Conservation (phyloP, 768 basidiomycete genomes). For the Mycena latifolia region DNA sequence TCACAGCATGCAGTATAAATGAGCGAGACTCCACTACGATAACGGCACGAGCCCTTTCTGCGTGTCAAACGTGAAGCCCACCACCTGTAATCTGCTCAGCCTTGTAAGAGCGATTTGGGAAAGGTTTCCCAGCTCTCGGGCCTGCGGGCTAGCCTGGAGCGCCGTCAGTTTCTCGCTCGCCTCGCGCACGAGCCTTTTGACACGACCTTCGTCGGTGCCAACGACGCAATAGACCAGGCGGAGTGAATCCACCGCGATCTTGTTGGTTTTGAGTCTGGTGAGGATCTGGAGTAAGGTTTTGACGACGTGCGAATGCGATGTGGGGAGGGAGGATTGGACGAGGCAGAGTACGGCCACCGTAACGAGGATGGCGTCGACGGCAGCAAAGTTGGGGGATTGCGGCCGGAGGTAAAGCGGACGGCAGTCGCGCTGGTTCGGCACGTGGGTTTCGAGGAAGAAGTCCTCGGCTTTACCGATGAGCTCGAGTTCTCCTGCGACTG, state of each 20-base stretch:
- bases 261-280: slow-evolving; percentile 2
- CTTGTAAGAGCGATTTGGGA: slow-evolving; percentile 3
- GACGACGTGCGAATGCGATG: neutral
- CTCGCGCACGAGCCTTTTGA: neutral
- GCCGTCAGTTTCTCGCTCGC: neutral
- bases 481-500: neutral
- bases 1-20: too few species aligned
- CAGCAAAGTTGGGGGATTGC: slow-evolving; percentile 13
- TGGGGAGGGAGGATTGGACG: slow-evolving; percentile 13
- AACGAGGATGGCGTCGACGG: slow-evolving; percentile 22
- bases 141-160: neutral
- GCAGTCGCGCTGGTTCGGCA: neutral
- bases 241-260: slow-evolving; percentile 7
- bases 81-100: slow-evolving; percentile 9
- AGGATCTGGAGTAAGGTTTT: slow-evolving; percentile 21
- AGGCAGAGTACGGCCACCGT: neutral
- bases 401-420: slow-evolving; percentile 20
- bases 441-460: slow-evolving; percentile 8
- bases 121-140: slow-evolving; percentile 6
- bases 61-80: slow-evolving; percentile 3
- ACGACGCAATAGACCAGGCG: slow-evolving; percentile 12
- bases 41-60: neutral
- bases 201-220: neutral
- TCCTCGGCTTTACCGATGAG: slow-evolving; percentile 15
- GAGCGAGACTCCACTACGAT: too few species aligned